Percentiles rank a stretch among this genome's conserved stretches.
Evolutionary conservation across 2,329 filamentous ascomycete genomes (phyloP).

Genomic region (Conoideocrella luteorostrata): DNA sequence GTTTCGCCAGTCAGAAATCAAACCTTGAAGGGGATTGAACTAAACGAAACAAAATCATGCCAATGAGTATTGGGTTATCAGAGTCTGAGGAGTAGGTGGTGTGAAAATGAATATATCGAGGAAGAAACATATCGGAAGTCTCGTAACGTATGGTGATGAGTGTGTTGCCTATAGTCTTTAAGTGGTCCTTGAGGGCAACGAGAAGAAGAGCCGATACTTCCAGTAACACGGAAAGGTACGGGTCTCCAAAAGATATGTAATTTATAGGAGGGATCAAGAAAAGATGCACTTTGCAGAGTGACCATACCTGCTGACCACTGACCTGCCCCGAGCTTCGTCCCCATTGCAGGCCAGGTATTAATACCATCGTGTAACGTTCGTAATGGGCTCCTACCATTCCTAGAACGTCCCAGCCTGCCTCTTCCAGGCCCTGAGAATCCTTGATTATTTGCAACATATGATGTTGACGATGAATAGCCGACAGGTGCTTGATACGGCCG

Average conservation of each 20-base stretch:
- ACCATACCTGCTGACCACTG: conserved; percentile 43
- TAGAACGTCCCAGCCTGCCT: conserved; percentile 69
- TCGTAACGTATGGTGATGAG: no score
- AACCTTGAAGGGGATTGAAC: background rate
- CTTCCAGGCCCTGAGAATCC: conserved; percentile 81
- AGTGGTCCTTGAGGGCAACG: no score
- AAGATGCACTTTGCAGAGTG: background rate
- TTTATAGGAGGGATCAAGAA: background rate
- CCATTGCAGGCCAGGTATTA: conserved; percentile 47
- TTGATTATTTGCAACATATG: conserved; percentile 40
- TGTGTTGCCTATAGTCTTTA: no score
- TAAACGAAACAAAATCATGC: no score
- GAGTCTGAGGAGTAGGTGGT: background rate
- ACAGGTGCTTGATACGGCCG: conserved; percentile 16
- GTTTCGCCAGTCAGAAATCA: background rate
- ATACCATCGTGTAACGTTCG: conserved; percentile 54
- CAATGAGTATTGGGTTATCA: no score
- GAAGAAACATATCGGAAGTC: background rate
- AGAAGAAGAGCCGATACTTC: no score
- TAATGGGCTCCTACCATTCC: conserved; percentile 56
- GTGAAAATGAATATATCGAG: no score
- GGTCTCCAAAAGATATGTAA: background rate
- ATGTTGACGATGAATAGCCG: conserved; percentile 34
- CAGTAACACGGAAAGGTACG: no score
- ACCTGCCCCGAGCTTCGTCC: conserved; percentile 38